Base-by-base conservation (phyloP, 441 rosid species). In the Erysimum pusillum region DNA sequence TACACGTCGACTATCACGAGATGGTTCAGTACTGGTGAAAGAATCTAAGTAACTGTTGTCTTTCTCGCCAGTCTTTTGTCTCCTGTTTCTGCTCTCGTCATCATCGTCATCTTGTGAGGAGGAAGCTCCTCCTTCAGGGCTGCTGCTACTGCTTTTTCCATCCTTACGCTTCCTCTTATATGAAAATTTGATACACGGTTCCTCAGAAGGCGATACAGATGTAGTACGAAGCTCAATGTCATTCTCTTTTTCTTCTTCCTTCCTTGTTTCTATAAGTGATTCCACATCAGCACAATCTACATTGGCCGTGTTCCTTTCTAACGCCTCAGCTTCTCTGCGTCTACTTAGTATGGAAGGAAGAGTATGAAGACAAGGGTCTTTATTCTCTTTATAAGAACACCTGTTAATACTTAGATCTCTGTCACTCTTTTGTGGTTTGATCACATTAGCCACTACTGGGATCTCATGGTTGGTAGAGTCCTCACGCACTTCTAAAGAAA, bases 101-200 rank as follows among this genome's bases (percentile, higher is more conserved):
- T 45, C 63, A 35, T 59, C 69, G 46, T 86, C 90, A 39, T 83
- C 85, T 36, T 77, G 76, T 15, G 76, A 77, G 10, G 67, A 70
- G 38, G 49, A 77, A n/a, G 34, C 34, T 77, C 80, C 80, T 46
- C 73, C 72, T 65, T 58, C 80, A 48, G 76, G 73, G 67, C 86
- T 84, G 45, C 85, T 85, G 68, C 81, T 79, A 62, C 86, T 85
- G 74, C 85, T 76, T 72, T 88, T 73, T 68, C 67, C 73, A 64
- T 85, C 94, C 85, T 86, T 88, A 77, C 93, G 84, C 85, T 91
- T 92, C 81, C 94, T 86, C 59, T 73, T 84, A 83, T 91, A 87
- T 34, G 90, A 88, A 80, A 84, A 91, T 80, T 88, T 88, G 41
- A 87, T 78, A 80, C 87, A 84, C 78, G 75, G 86, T 73, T 79